Conservation (phyloP, 2,329 filamentous ascomycete genomes). For the Trichoderma sp. region DNA sequence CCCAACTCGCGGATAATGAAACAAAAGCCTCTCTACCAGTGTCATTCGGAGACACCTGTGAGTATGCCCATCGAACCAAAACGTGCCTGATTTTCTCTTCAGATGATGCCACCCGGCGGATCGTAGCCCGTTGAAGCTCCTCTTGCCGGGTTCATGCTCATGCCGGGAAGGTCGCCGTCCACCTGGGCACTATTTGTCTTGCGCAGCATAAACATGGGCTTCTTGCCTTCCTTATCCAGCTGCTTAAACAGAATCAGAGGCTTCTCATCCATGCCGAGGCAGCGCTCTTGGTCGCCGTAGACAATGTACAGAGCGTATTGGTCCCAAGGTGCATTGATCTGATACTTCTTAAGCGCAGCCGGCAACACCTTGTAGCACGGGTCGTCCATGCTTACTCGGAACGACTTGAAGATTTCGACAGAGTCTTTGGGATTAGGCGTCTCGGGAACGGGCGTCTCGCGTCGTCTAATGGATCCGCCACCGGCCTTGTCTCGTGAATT, state of each 20-base stretch:
- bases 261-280: constrained; percentile 86
- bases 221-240: constrained; percentile 92
- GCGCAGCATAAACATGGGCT: constrained; percentile 98
- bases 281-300: constrained; percentile 96
- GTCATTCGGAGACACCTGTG: background rate
- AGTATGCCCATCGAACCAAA: background rate
- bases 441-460: constrained; percentile 61
- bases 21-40: background rate
- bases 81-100: constrained; percentile 19
- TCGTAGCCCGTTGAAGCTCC: constrained; percentile 51
- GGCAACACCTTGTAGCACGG: constrained; percentile 96
- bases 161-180: constrained; percentile 54
- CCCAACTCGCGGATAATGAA: background rate
- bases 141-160: constrained; percentile 47
- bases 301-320: constrained; percentile 98
- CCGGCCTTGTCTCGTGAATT: constrained; percentile 31
- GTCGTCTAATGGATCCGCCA: constrained; percentile 39
- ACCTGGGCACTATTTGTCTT: constrained; percentile 56
- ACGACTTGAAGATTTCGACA: constrained; percentile 98
- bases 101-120: constrained; percentile 60
- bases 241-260: constrained; percentile 96
- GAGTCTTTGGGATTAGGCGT: constrained; percentile 57
- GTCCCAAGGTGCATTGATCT: constrained; percentile 96
- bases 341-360: constrained; percentile 94
- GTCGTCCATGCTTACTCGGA: constrained; percentile 96